These are phyloP conservation scores for Athelia psychrophila DNA, from an alignment of 1,284 basidiomycete species.

Conservation along the genomic window DNA sequence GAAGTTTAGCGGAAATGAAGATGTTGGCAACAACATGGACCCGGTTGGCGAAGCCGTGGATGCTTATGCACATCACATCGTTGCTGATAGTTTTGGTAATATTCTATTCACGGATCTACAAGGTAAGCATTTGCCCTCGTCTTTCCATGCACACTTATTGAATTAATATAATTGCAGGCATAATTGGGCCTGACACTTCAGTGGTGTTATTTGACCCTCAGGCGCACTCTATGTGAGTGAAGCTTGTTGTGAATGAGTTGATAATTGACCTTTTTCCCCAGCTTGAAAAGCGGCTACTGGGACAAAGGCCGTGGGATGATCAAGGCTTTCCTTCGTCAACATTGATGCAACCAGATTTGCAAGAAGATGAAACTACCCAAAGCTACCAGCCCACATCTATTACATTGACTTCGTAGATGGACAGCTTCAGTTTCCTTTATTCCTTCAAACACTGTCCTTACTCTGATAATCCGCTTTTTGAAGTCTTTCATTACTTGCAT, in stretches of 20 bases:
- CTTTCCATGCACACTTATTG: not conserved
- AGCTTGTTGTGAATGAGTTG: not conserved
- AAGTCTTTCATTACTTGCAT: too few species aligned
- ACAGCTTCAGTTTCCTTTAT: too few species aligned
- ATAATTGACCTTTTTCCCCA: not conserved
- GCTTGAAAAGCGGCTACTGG: not conserved
- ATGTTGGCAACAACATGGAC: not conserved
- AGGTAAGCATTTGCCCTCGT: not conserved
- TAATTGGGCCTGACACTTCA: not conserved
- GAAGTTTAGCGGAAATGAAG: not conserved
- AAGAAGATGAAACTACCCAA: not conserved
- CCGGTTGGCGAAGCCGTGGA: not conserved
- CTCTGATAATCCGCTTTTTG: too few species aligned
- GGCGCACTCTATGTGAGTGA: not conserved
- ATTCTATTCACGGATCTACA: not conserved
- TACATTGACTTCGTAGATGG: too few species aligned
- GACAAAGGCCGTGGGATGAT: not conserved
- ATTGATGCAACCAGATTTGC: not conserved
- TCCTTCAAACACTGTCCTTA: too few species aligned
- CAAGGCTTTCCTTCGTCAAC: not conserved
- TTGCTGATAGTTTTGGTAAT: not conserved
- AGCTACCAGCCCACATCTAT: too few species aligned
- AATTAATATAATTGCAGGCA: not conserved
- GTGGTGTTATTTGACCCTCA: not conserved
- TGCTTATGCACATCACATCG: not conserved